Evolutionary conservation across 768 basidiomycete genomes (phyloP), one percentile per base, ranked within the genome.

Genomic region (Termitomyces sp.): DNA sequence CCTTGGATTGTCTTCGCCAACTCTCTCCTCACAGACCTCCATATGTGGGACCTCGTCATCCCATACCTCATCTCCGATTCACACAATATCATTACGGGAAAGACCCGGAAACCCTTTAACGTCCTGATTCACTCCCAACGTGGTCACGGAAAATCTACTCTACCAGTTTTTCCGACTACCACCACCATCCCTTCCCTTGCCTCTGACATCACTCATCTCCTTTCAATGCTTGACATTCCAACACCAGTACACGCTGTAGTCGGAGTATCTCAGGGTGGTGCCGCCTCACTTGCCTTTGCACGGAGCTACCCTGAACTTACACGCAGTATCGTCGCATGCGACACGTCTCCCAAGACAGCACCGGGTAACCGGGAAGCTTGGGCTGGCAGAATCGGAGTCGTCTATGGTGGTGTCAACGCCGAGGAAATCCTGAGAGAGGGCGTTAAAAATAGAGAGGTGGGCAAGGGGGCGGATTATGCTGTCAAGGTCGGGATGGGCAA

Each of bases 241-340:
- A 71, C 64, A 8, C 74, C 76, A 2, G 72, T 79, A 24, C 75
- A 79, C 49, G 65, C 75, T 16, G 65, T 82, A 22, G 76, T 82
- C 29, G 81, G 81, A 16, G 82, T 81, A 6, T 81, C 79, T 1
- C 80, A 82, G 59, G 82, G 82, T 0, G 82, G 81, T 0, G 79
- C 80, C 7, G 72, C 76, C 4, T 74, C 76, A 0, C 73, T 83
- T n/a, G 76, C 75, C 1, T 79, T 80, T 56, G 73, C 72, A 6
- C 69, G 74, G 0, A 67, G 74, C 37, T 74, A 72, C 50, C 69
- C 70, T 5, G 55, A 66, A 24, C 61, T 70, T 34, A 70, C 78
- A 3, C 68, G 69, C 37, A 73, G 72, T 56, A 63, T 82, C 53
- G 69, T 82, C n/a, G 77, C 73, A 0, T 82, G 80, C 59, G 81